Percentiles rank a stretch among this genome's conserved stretches.
These are phyloP conservation scores for Gossypium turneri DNA, from an alignment of 345 rosid species.

Conservation along the genomic window DNA sequence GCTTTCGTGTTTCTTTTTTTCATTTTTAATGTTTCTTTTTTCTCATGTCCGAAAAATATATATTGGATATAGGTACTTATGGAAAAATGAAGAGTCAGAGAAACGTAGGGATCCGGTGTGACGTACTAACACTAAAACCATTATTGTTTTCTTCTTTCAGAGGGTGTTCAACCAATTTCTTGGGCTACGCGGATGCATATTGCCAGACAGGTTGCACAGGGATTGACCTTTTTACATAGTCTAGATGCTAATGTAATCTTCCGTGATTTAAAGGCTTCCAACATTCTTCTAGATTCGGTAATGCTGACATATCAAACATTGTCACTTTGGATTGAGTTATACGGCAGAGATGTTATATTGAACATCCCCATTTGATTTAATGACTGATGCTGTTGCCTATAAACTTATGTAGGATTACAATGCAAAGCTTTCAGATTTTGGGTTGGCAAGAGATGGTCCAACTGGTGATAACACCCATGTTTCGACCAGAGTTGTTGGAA, in stretches of 20 bases:
- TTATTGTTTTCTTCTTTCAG: conserved; percentile 25
- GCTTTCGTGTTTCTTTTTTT: too few relatives aligned
- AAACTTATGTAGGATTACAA: conserved; percentile 49
- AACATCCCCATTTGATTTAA: not conserved
- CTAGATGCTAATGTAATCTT: conserved; percentile 57
- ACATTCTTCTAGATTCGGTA: conserved; percentile 67
- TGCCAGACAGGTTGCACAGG: conserved; percentile 48
- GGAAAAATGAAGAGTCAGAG: too few relatives aligned
- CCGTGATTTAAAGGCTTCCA: conserved; percentile 70
- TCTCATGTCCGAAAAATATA: too few relatives aligned
- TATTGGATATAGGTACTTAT: too few relatives aligned
- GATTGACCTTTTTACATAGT: conserved; percentile 60
- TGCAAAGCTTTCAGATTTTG: conserved; percentile 91
- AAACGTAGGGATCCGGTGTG: too few relatives aligned
- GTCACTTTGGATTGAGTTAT: not conserved
- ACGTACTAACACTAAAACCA: not conserved
- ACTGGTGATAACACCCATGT: conserved; percentile 87
- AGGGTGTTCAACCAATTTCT: conserved; percentile 50
- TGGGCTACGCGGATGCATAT: conserved; percentile 54
- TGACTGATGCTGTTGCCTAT: conserved; percentile 10
- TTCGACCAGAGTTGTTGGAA: conserved; percentile 81
- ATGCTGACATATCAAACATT: conserved; percentile 14
- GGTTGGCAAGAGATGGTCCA: conserved; percentile 92
- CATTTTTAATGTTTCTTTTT: too few relatives aligned
- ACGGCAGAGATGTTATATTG: not conserved